A percentile compares a stretch with the other conserved stretches of the same genome.
Conservation (phyloP, 257 asterid genomes). For the Gynochthodes officinalis region DNA sequence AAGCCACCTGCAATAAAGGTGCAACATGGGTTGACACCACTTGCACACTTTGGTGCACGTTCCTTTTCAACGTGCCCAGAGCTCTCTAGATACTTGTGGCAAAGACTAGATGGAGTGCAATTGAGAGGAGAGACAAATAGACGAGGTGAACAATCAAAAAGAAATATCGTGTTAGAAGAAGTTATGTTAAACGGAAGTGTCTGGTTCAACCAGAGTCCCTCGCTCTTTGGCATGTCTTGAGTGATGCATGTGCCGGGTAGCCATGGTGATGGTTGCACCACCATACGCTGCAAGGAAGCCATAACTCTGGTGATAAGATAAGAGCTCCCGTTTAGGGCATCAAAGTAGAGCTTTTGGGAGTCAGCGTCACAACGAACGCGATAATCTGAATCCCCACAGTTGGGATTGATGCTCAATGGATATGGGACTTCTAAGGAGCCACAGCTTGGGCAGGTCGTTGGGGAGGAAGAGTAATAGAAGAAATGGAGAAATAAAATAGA, state of each 20-base stretch:
- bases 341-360: slow-evolving; percentile 37
- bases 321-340: slow-evolving; percentile 43
- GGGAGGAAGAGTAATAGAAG: slow-evolving; percentile 27
- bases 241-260: slow-evolving; percentile 31
- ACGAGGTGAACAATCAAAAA: slow-evolving; percentile 43
- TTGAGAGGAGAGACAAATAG: slow-evolving; percentile 43
- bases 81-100: slow-evolving; percentile 40
- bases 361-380: slow-evolving; percentile 33
- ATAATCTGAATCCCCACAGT: slow-evolving; percentile 36
- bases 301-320: slow-evolving; percentile 25
- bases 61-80: slow-evolving; percentile 32
- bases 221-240: slow-evolving; percentile 32
- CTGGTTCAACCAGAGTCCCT: slow-evolving; percentile 46
- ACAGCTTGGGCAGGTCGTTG: slow-evolving; percentile 36
- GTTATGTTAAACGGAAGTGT: slow-evolving; percentile 40
- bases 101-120: slow-evolving; percentile 41
- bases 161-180: slow-evolving; percentile 37
- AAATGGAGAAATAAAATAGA: slow-evolving; percentile 18
- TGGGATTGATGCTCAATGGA: slow-evolving; percentile 40
- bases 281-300: slow-evolving; percentile 30
- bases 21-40: slow-evolving; percentile 36
- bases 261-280: slow-evolving; percentile 46
- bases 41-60: slow-evolving; percentile 33
- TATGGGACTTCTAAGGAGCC: slow-evolving; percentile 39
- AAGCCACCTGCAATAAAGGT: slow-evolving; percentile 44